Evolutionary conservation across 1,139 yeast species (phyloP), one percentile per base, ranked within the genome.

Genomic region (Sugiyamaella japonica): DNA sequence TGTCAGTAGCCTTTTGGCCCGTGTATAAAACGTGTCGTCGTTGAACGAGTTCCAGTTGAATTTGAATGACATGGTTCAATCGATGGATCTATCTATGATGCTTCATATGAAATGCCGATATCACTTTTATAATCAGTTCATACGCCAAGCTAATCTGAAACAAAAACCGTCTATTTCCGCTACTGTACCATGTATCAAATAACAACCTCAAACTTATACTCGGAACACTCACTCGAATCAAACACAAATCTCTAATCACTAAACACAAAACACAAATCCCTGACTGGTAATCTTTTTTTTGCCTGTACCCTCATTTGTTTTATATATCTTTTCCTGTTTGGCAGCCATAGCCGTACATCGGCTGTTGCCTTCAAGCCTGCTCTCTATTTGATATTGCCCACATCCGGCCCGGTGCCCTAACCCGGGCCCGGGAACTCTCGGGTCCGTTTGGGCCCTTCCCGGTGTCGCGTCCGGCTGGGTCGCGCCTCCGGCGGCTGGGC

Each of bases 11-110:
- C 83, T 86, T 56, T 79, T 80, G 5, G 95, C 85, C 79, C 88
- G 84, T 41, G 76, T 72, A 42, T 84, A 77, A 63, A 89, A 77
- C 44, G 83, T 76, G 53, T 85, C 87, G 54, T 86, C 82, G 63
- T 86, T 89, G 49, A 87, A 76, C n/a, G 89, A 77, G 63, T 82
- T 81, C 95, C 95, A 87, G 71, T 85, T 82, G 62, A 87, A 86
- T 63, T 83, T 83, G 69, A 88, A 86, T 20, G 95, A 86, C 95
- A 87, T 87, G 29, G n/a, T 37, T n/a, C n/a, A n/a, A n/a, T n/a
- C n/a, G 44, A n/a, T 20, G 25, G n/a, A n/a, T n/a, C n/a, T n/a
- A n/a, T n/a, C n/a, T n/a, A n/a, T n/a, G 25, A 20, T 20, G 25
- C 25, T 20, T 20, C 25, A 20, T 20, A 20, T 20, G 25, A 20